These are phyloP conservation scores for Magnusiomyces clavatus DNA, from an alignment of 1,139 yeast species.

Conservation along the genomic window DNA sequence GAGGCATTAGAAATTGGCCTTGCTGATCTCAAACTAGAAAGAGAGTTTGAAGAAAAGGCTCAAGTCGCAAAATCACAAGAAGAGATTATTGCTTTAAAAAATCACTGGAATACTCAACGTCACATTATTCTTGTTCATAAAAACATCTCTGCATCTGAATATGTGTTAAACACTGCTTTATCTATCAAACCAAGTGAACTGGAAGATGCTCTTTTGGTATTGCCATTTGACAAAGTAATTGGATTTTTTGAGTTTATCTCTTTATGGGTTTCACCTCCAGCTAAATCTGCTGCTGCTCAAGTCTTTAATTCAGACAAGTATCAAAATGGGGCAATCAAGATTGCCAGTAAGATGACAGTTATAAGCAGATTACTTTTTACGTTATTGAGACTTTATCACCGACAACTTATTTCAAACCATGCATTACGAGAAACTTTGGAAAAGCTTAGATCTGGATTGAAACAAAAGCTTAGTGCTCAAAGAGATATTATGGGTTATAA, in stretches of 20 bases:
- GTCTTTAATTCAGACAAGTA: not conserved
- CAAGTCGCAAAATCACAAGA: conserved; percentile 29
- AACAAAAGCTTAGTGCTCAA: conserved; percentile 42
- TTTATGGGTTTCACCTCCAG: conserved; percentile 42
- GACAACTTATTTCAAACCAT: conserved; percentile 46
- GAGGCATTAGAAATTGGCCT: conserved; percentile 85
- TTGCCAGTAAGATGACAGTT: conserved; percentile 45
- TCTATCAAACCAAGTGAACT: conserved; percentile 76
- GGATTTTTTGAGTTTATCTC: conserved; percentile 65
- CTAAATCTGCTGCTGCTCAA: not conserved
- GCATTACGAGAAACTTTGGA: conserved; percentile 33
- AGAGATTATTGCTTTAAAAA: conserved; percentile 39
- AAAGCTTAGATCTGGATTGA: conserved; percentile 27
- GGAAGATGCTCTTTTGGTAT: conserved; percentile 83
- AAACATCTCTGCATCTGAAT: conserved; percentile 62
- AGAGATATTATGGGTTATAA: conserved; percentile 73
- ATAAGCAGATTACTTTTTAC: conserved; percentile 72
- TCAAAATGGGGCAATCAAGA: conserved; percentile 33
- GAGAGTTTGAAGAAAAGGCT: conserved; percentile 24
- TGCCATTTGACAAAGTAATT: conserved; percentile 80
- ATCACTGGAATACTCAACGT: conserved; percentile 41
- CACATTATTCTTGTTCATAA: conserved; percentile 67
- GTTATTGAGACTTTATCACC: conserved; percentile 62
- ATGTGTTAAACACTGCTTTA: conserved; percentile 62
- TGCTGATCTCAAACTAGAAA: conserved; percentile 57